Base-by-base conservation (phyloP, 148 eudicot species). In the Chenopodium quinoa region DNA sequence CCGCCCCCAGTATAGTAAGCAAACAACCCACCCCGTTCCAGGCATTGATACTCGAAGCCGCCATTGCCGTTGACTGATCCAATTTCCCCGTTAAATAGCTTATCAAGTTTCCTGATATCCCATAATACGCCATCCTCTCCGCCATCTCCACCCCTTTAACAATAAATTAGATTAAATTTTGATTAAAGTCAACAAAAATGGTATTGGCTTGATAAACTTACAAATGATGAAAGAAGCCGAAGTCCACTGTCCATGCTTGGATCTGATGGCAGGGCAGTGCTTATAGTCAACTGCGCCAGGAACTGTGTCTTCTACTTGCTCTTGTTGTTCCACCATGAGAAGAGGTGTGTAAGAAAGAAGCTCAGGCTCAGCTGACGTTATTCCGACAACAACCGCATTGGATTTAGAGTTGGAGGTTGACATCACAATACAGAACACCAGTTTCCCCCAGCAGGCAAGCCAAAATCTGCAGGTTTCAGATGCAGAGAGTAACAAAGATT, bases 31-130 rank as follows among this genome's bases (percentile, higher is more conserved):
- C 81, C 2, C 91, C 91, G 44, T 16, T 70, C 91, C 91, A 89
- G 22, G 86, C 88, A 27, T 88, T 89, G 34, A 89, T 86, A 76
- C 82, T 86, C n/a, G 79, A 85, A 9, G 91, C 91, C 10, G 91
- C 89, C 32, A 72, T 19, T 48, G 90, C 89, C 48, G 88, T 88
- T 14, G 91, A 88, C 69, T 87, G 89, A 34, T 89, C 86, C 78
- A 87, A 72, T 23, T 85, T 83, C 22, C 80, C 87, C n/a, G 86
- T 87, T 78, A 89, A 65, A 71, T 78, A 89, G 65, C 29, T 88
- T 9, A 88, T 85, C 25, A 85, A 65, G 40, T 83, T 83, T 8
- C 81, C 74, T 0, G 75, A 34, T 1, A 88, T 52, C 80, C 88
- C 90, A 71, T 80, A 83, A 64, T 77, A 81, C 12, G 86, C 83